Percentiles rank a stretch among this genome's conserved stretches.
Conservation (phyloP, 495 filamentous ascomycete species). For the Penicillium egyptiacum region DNA sequence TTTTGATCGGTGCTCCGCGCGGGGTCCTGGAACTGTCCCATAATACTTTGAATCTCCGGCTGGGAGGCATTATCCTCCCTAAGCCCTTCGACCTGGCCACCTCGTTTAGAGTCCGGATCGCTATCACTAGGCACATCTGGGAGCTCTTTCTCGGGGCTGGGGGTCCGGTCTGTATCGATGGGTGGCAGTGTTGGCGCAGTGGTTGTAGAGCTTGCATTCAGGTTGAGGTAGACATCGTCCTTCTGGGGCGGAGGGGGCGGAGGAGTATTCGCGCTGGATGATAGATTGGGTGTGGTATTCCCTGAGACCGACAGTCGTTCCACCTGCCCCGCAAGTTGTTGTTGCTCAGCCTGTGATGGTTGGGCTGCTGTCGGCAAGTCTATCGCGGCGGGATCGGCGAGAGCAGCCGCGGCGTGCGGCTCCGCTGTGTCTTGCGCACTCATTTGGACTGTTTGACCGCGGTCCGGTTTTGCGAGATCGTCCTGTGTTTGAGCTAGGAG, state of each 20-base stretch:
- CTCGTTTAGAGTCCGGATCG: constrained; percentile 49
- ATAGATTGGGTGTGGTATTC: constrained; percentile 18
- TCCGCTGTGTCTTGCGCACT: constrained; percentile 12
- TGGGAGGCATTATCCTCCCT: constrained; percentile 64
- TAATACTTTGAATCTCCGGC: constrained; percentile 92
- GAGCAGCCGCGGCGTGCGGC: constrained; percentile 1
- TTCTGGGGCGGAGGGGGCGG: constrained; percentile 48
- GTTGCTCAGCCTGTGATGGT: constrained; percentile 21
- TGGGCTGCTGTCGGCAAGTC: constrained; percentile 10
- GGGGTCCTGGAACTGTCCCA: constrained; percentile 77
- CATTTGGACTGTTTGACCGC: constrained; percentile 18
- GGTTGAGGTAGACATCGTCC: constrained; percentile 61
- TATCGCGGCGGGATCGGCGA: constrained; percentile 8
- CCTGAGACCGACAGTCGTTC: constrained; percentile 39
- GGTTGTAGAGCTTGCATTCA: constrained; percentile 63
- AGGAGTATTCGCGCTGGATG: constrained; percentile 26
- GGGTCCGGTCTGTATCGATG: constrained; percentile 44
- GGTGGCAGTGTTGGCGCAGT: constrained; percentile 53
- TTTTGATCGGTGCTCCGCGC: constrained; percentile 64
- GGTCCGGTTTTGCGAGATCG: constrained; percentile 19
- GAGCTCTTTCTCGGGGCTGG: constrained; percentile 49
- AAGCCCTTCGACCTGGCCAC: constrained; percentile 49
- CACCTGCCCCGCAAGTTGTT: constrained; percentile 35
- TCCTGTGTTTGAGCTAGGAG: constrained; percentile 25
- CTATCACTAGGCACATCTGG: constrained; percentile 57